A percentile compares a stretch with the other conserved stretches of the same genome.
phyloP scores from a whole-genome alignment of 1,284 basidiomycete species.

The Austroboletus olivaceoglutinosus region DNA sequence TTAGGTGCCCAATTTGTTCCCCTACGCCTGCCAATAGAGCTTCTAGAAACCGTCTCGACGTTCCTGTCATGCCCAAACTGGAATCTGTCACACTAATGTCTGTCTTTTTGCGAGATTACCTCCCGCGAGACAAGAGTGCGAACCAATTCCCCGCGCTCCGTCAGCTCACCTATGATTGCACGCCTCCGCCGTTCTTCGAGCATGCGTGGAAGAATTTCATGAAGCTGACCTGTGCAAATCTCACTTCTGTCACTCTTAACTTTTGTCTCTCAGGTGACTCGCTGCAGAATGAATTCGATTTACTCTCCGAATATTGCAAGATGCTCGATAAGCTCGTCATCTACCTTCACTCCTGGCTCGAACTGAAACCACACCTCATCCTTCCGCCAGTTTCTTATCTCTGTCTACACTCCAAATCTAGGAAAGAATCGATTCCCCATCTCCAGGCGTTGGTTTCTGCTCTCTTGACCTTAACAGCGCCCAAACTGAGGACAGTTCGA shows the following conservation, averaged over 20 bases:
- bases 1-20: slow-evolving; percentile 31
- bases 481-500: slow-evolving; percentile 21
- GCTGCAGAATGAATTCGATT: slow-evolving; percentile 26
- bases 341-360: slow-evolving; percentile 26
- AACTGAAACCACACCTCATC: slow-evolving; percentile 16
- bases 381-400: slow-evolving; percentile 26
- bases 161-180: slow-evolving; percentile 34
- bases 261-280: slow-evolving; percentile 27
- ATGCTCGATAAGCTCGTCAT: slow-evolving; percentile 26
- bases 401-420: slow-evolving; percentile 22
- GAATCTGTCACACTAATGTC: slow-evolving; percentile 30
- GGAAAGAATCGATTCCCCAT: slow-evolving; percentile 12
- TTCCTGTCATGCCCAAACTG: slow-evolving; percentile 30
- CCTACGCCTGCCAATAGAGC: slow-evolving; percentile 24
- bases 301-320: slow-evolving; percentile 26
- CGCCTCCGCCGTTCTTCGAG: slow-evolving; percentile 32
- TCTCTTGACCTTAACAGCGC: slow-evolving; percentile 23
- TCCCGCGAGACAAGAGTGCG: slow-evolving; percentile 27
- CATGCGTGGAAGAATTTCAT: slow-evolving; percentile 28
- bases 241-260: slow-evolving; percentile 29
- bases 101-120: slow-evolving; percentile 32
- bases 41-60: slow-evolving; percentile 16
- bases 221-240: slow-evolving; percentile 24
- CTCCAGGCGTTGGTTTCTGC: slow-evolving; percentile 18
- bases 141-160: slow-evolving; percentile 32